phyloP scores from a whole-genome alignment of 108 stramenopile species.

The Parmales sp. region DNA sequence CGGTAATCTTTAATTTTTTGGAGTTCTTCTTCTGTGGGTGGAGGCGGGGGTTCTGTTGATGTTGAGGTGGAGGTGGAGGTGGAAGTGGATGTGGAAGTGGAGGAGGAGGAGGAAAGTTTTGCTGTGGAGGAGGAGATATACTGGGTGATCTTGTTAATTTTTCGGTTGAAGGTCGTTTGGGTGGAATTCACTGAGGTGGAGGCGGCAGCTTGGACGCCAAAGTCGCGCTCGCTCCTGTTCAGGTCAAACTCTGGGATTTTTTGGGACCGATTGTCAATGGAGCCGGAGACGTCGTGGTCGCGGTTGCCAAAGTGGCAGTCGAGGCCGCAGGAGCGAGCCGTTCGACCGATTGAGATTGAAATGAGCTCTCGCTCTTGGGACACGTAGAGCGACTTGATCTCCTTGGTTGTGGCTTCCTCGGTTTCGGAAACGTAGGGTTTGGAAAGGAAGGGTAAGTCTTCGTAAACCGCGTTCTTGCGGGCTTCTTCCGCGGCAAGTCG shows the following conservation, averaged over 20 bases:
- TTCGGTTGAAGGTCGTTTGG: conserved; percentile 42
- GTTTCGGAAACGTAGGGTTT: conserved; percentile 23
- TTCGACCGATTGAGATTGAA: conserved; percentile 24
- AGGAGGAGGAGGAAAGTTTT: too few species aligned
- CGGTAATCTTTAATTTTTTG: too few species aligned
- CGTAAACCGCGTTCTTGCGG: conserved; percentile 34
- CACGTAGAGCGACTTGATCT: conserved; percentile 21
- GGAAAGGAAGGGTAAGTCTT: conserved; percentile 35
- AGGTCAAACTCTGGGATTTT: conserved; percentile 33
- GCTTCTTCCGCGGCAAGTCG: conserved; percentile 35
- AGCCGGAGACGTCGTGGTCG: conserved; percentile 26
- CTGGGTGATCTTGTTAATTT: conserved; percentile 35
- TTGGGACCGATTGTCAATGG: conserved; percentile 28
- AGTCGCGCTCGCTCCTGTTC: conserved; percentile 24
- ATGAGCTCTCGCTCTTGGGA: conserved; percentile 18
- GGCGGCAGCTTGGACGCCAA: conserved; percentile 19
- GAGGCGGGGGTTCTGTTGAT: too few species aligned
- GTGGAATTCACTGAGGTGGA: conserved; percentile 13
- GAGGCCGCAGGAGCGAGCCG: conserved; percentile 20
- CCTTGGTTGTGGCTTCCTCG: conserved; percentile 18
- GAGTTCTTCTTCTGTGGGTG: too few species aligned
- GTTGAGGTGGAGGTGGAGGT: too few species aligned
- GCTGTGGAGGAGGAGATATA: too few species aligned
- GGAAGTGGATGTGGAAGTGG: too few species aligned
- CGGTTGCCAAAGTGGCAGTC: conserved; percentile 26